Evolutionary conservation across 2,329 filamentous ascomycete species (phyloP), one percentile per base, ranked within the genome.

Genomic region (Cladobotryum mycophilum): DNA sequence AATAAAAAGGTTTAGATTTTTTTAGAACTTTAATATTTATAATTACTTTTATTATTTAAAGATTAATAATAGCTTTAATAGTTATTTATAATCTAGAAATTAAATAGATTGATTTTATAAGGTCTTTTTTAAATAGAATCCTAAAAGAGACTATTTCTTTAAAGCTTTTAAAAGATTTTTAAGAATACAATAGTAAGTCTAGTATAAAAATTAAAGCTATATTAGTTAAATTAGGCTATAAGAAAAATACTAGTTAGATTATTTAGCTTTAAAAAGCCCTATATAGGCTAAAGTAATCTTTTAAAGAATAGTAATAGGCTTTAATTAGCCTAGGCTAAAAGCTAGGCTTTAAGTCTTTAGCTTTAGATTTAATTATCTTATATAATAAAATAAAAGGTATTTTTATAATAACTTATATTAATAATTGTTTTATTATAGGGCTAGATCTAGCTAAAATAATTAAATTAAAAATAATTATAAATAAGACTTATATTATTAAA

Each of bases 161-260:
- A 47, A 48, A 44, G 34, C 13, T 42, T 42, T 48, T 52, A 45
- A 48, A 38, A 48, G 38, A 51, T 41, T 45, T 53, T 54, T 45
- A n/a, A 36, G 7, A 35, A 2, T 34, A 45, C 15, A 34, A 35
- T 45, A 35, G 15, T 35, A 35, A 35, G 14, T n/a, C 34, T 45
- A 45, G 34, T 35, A 35, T 4, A 15, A 35, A 35, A 35, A 4
- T 9, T 45, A 18, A 45, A 35, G 9, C 6, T 17, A 18, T 30
- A 44, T 44, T 15, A 45, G 30, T 20, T 22, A 20, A 43, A 43
- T 20, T 22, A 14, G 3, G 25, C 18, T 12, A 22, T 43, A n/a
- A n/a, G n/a, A n/a, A n/a, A n/a, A n/a, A n/a, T n/a, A n/a, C n/a
- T n/a, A n/a, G n/a, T n/a, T n/a, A n/a, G n/a, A n/a, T n/a, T n/a